Base-by-base conservation (phyloP, 225 moss, liverwort and hornwort species). In the Marchantia paleacea region DNA sequence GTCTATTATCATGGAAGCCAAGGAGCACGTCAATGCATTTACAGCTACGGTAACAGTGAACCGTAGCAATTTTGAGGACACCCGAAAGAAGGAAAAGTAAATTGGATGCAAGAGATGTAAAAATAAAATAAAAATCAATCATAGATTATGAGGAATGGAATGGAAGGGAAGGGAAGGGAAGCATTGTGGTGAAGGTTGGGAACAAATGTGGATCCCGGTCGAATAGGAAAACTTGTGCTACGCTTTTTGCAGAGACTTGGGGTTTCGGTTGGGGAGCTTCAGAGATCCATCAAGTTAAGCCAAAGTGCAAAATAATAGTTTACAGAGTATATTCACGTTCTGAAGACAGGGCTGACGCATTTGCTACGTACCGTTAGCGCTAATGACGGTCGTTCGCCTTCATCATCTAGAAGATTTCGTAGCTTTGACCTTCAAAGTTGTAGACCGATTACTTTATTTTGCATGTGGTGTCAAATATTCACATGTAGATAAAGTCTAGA, bases 301-400 rank as follows among this genome's bases (percentile, higher is more conserved):
- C 61, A 6, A 19, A 61, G 7, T 0, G 7, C 19, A 2, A 61
- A 22, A 18, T 61, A 60, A 64, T 64, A 8, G 25, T 18, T 28
- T 66, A 10, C 28, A 28, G 18, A 18, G 61, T 14, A 66, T 28
- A 11, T 1, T 66, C 64, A 64, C 61, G 61, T 61, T 22, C 20
- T 64, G 64, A 4, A 66, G 66, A 66, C 66, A 28, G 66, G 14
- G 66, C 66, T 66, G 66, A 66, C 66, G 66, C 28, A 66, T 10
- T 10, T 28, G 66, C 66, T 66, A 66, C 28, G 10, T 66, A 66
- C 19, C 28, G 29, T 66, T 20, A 29, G 2, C 28, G 62, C n/a
- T 22, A 24, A 62, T 24, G 62, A n/a, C 62, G 62, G 62, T 62
- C 22, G n/a, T 62, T 62, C 10, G n/a, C 7, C n/a, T 10, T n/a